Base-by-base conservation (phyloP, 257 asterid species). In the Leptodermis oblonga region DNA sequence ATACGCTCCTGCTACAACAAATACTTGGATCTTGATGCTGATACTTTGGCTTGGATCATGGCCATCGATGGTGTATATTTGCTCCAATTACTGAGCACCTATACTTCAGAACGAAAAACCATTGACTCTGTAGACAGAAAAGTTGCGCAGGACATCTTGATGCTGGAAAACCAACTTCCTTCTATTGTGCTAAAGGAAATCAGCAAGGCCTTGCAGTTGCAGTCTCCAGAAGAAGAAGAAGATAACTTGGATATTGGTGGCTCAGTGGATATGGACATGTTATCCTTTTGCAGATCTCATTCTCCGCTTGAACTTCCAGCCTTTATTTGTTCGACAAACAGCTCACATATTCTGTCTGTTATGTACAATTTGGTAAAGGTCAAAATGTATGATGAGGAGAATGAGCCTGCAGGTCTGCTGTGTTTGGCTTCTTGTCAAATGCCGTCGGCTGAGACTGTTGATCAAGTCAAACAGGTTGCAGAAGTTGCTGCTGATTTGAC, bases 91-190 rank as follows among this genome's bases (percentile, higher is more conserved):
- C 56, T 81, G 30, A 76, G 62, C 10, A 37, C 65, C 7, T 55
- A 55, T 11, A n/a, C n/a, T n/a, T 55, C 62, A 26, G 62, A 20
- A 1, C 9, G 26, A 23, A 1, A 1, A 25, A 14, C 8, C 10
- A 33, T 20, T 7, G 68, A 11, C 7, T 5, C 5, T 8, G 22
- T 22, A 2, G n/a, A 22, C 20, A 61, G 10, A 12, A 41, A 65
- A 12, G 37, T 73, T 4, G 74, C 69, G 0, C 45, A 46, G 54
- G 86, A 84, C 42, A 48, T 79, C 20, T 0, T 75, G 20, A 79
- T 82, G 86, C 43, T 82, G 56, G 89, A 84, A 77, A 84, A 84
- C 31, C 89, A 84, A 76, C 74, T 84, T 7, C 86, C 89, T 1
- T 6, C 11, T 13, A 15, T 68, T 4, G 39, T 80, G 48, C 69